Conservation (phyloP, 192 early-diverging fungal genomes). For the Backusella tarrabulga region DNA sequence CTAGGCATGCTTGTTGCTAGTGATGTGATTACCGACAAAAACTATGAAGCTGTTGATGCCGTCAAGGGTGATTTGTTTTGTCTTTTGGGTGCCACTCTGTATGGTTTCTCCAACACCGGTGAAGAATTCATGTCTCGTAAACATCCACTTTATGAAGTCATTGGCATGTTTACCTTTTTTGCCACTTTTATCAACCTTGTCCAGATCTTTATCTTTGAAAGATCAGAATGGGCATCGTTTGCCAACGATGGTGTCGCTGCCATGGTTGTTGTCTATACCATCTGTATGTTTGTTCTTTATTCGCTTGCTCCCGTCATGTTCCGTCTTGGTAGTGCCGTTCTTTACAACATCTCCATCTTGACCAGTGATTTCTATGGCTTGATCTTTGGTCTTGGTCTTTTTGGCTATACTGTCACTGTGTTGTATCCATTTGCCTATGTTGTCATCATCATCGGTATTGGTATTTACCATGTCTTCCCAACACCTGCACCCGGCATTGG, state of each 20-base stretch:
- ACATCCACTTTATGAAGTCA: conserved; percentile 70
- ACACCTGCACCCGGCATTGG: conserved; percentile 50
- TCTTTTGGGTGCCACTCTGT: conserved; percentile 69
- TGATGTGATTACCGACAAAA: conserved; percentile 62
- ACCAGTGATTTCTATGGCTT: conserved; percentile 81
- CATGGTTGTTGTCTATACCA: conserved; percentile 61
- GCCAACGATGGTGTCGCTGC: conserved; percentile 38
- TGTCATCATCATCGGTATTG: conserved; percentile 63
- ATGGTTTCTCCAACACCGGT: conserved; percentile 68
- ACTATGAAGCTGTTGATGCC: conserved; percentile 50
- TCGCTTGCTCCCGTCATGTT: conserved; percentile 67
- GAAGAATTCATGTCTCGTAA: conserved; percentile 74
- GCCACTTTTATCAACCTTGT: conserved; percentile 70
- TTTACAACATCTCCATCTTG: conserved; percentile 76
- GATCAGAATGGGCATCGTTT: conserved; percentile 44
- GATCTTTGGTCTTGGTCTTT: conserved; percentile 70
- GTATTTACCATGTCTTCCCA: conserved; percentile 68
- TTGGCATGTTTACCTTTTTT: conserved; percentile 73
- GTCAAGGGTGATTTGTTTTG: conserved; percentile 73
- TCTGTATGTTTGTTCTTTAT: conserved; percentile 72
- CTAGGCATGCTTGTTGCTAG: conserved; percentile 65
- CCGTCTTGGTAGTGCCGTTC: conserved; percentile 65
- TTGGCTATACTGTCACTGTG: conserved; percentile 53
- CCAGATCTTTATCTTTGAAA: conserved; percentile 69
- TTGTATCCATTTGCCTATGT: conserved; percentile 70